phyloP scores from a whole-genome alignment of 108 stramenopile genomes.

The Fragilaria radians region DNA sequence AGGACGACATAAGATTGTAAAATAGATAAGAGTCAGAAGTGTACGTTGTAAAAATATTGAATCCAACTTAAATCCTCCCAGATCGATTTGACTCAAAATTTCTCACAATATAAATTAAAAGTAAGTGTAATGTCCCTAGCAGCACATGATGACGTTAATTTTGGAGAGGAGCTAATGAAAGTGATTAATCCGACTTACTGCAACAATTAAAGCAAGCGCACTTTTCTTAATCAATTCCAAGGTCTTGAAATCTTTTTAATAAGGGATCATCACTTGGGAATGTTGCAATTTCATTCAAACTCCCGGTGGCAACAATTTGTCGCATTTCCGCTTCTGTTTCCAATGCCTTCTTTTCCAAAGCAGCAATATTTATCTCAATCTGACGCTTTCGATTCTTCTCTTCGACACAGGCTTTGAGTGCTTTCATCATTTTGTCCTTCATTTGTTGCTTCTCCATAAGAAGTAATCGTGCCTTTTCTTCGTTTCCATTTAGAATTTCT shows the following conservation, averaged over 20 bases:
- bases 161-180: too few relatives aligned
- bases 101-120: too few relatives aligned
- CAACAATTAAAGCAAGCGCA: too few relatives aligned
- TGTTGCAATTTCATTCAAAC: conserved; percentile 33
- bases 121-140: too few relatives aligned
- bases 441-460: conserved; percentile 46
- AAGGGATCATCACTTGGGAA: conserved; percentile 64
- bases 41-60: too few relatives aligned
- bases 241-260: conserved; percentile 67
- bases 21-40: too few relatives aligned
- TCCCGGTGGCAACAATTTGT: conserved; percentile 61
- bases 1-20: too few relatives aligned
- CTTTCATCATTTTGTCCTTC: conserved; percentile 60
- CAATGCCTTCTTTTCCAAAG: conserved; percentile 56
- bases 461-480: conserved; percentile 50
- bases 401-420: conserved; percentile 45
- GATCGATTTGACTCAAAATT: too few relatives aligned
- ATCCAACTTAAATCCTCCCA: too few relatives aligned
- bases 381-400: conserved; percentile 46
- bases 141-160: too few relatives aligned
- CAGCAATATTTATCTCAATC: conserved; percentile 66
- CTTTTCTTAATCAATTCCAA: conserved; percentile 45
- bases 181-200: too few relatives aligned
- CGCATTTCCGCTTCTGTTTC: conserved; percentile 64
- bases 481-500: conserved; percentile 45